These are phyloP conservation scores for Xylaria sp. DNA, from an alignment of 2,329 filamentous ascomycete genomes.

Conservation along the genomic window DNA sequence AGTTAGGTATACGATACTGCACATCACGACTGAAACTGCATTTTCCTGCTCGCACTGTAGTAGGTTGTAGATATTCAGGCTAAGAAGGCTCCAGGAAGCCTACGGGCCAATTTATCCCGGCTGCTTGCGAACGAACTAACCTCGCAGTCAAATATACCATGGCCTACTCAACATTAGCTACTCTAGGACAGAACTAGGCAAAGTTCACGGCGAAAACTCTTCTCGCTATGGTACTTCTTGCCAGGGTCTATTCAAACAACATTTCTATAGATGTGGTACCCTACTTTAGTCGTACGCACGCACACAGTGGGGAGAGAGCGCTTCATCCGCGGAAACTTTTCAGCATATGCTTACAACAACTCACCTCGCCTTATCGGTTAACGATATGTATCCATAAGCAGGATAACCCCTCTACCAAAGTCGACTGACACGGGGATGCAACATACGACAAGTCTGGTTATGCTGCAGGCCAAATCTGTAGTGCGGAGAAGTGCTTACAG, in stretches of 20 bases:
- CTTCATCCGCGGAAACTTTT: no score
- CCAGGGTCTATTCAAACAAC: not conserved
- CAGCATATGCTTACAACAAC: no score
- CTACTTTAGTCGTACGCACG: no score
- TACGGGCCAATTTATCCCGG: not conserved
- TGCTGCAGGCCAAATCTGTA: conserved; percentile 13
- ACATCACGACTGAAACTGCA: not conserved
- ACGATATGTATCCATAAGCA: not conserved
- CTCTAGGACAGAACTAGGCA: no score
- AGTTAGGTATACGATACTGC: no score
- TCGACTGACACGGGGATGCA: conserved; percentile 1
- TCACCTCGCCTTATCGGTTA: not conserved
- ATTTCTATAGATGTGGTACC: no score
- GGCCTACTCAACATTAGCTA: no score
- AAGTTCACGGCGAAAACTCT: no score
- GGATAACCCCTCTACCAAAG: not conserved
- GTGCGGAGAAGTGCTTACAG: conserved; percentile 27
- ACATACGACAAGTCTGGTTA: conserved; percentile 16
- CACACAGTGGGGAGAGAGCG: no score
- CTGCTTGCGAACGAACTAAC: not conserved
- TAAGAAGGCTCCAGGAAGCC: not conserved
- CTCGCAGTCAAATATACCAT: not conserved
- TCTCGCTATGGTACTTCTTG: not conserved
- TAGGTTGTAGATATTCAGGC: not conserved
- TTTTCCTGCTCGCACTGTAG: not conserved